Base-by-base conservation (phyloP, 148 eudicot species). In the Agrostemma githago region DNA sequence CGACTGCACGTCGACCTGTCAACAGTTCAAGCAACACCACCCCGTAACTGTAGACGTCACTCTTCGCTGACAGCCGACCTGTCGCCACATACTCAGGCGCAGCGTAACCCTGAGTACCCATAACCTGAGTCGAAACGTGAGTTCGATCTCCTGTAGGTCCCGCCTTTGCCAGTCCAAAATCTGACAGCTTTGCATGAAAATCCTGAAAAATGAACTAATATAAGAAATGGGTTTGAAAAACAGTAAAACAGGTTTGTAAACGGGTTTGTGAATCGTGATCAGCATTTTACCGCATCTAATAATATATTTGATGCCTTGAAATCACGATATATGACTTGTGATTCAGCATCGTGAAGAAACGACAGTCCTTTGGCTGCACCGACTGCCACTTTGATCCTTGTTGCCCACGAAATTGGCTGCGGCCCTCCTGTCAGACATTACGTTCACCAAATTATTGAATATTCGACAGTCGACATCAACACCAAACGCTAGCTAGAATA, bases 41-140 rank as follows among this genome's bases (percentile, higher is more conserved):
- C 65, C 96, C 96, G 40, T 88, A 90, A 82, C 96, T 89, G 73
- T 90, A 90, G 42, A 90, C 96, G 71, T 90, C 96, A 53, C 92
- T 87, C 74, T 86, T 88, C 48, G 87, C 82, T 61, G 90, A 85
- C 59, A 90, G 83, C 59, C 92, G 88, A 37, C 89, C 92, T 82
- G 92, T 88, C 78, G 92, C 92, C 17, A 88, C 88, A 83, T 86
- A 88, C 69, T 88, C 92, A 3, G 88, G 93, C 58, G 95, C 92
- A 19, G 95, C 95, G 77, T 90, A 90, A 12, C 96, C 96, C 70
- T 85, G 86, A 76, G 92, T 88, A 53, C 96, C 96, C 90, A 90
- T 82, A 57, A 90, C 96, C 80, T 82, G 92, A 74, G 96, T 90
- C 21, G 96, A 88, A 65, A 88, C 94, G 72, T 89, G 94, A 54